Evolutionary conservation across 345 rosid genomes (phyloP).

Genomic region (Excoecaria cochinchinensis): DNA sequence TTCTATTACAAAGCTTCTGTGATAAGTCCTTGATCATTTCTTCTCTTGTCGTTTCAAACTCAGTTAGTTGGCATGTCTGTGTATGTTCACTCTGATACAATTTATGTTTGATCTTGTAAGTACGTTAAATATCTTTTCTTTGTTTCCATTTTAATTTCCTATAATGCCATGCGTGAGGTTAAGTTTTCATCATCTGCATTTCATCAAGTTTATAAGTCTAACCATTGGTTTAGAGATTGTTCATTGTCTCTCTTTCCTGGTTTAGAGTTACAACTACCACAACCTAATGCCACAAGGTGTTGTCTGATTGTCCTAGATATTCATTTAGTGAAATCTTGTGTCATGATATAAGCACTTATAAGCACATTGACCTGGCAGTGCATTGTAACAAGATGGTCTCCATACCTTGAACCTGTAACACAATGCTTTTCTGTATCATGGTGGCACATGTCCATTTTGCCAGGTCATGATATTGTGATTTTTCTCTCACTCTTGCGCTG

Average conservation of each 20-base stretch:
- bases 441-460: background rate
- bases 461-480: background rate
- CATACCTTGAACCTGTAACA: background rate
- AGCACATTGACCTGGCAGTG: background rate
- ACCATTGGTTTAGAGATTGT: background rate
- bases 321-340: background rate
- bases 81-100: background rate
- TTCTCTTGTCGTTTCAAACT: conserved; percentile 1
- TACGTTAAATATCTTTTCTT: background rate
- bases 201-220: background rate
- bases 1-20: background rate
- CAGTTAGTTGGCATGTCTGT: background rate
- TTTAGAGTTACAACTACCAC: background rate
- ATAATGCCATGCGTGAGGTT: background rate
- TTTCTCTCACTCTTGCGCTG: background rate
- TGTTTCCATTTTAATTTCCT: background rate
- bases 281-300: background rate
- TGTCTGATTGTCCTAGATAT: background rate
- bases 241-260: background rate
- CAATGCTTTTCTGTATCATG: background rate
- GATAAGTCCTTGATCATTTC: background rate
- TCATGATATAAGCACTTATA: background rate
- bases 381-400: background rate
- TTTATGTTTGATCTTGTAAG: background rate
- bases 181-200: background rate